Conservation (phyloP, 2,329 filamentous ascomycete genomes). For the Cladosporium colombiae region DNA sequence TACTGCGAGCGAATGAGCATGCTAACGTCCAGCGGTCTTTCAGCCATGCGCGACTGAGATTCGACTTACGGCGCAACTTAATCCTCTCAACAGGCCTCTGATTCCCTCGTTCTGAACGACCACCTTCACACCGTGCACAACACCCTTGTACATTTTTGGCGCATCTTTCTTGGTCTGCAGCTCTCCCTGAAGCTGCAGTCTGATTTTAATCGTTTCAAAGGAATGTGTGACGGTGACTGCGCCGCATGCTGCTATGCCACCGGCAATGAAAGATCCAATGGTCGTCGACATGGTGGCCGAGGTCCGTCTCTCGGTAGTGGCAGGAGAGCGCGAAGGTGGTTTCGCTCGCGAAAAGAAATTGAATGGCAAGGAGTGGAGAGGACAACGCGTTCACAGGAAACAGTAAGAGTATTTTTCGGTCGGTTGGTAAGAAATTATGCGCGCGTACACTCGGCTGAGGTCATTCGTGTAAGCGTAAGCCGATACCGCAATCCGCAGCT, state of each 20-base stretch:
- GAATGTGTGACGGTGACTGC: conserved; percentile 97
- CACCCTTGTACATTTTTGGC: conserved; percentile 84
- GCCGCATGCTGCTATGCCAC: conserved; percentile 94
- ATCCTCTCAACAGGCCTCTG: conserved; percentile 79
- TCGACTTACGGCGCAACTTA: conserved; percentile 71
- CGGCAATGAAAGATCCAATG: conserved; percentile 81
- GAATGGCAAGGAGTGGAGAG: not conserved
- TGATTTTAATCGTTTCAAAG: conserved; percentile 98
- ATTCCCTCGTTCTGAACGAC: conserved; percentile 90
- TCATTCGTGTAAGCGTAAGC: not conserved
- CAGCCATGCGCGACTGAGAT: not conserved
- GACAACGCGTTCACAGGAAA: not conserved
- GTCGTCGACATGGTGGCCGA: conserved; percentile 48
- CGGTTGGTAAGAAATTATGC: not conserved
- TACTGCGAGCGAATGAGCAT: conserved; percentile 55
- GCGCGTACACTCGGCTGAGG: conserved; percentile 2
- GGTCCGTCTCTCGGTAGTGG: not conserved
- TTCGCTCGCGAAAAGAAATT: not conserved
- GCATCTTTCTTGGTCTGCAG: conserved; percentile 83
- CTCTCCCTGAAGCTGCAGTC: conserved; percentile 94
- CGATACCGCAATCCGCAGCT: not conserved
- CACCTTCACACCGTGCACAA: conserved; percentile 85
- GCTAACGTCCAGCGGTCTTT: not conserved
- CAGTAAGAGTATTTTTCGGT: not conserved
- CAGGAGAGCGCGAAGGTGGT: not conserved